These are phyloP conservation scores for Westerdykella ornata DNA, from an alignment of 2,329 filamentous ascomycete genomes.

Conservation along the genomic window DNA sequence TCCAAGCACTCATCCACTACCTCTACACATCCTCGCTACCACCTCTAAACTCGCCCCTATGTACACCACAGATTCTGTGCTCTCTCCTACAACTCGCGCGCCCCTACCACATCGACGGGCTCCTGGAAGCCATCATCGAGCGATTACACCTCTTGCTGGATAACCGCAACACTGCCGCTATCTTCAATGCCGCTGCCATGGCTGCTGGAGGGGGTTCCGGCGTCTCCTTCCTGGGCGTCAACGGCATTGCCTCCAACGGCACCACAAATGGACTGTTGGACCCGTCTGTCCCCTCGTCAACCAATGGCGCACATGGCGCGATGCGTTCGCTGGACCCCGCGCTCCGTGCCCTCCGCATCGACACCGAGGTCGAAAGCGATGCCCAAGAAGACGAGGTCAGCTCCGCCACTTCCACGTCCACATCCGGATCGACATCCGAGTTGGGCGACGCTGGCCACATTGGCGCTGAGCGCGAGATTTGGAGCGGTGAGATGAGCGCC, in stretches of 20 bases:
- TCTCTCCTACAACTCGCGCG: conserved; percentile 88
- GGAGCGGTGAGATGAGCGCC: conserved; percentile 73
- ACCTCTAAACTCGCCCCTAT: conserved; percentile 65
- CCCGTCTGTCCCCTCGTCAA: neutral
- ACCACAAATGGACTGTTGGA: conserved; percentile 17
- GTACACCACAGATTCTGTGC: conserved; percentile 91
- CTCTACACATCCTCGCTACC: conserved; percentile 90
- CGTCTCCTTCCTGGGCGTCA: conserved; percentile 54
- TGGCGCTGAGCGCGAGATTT: conserved; percentile 56
- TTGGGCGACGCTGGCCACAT: conserved; percentile 32
- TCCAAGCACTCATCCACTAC: conserved; percentile 86
- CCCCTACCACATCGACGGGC: conserved; percentile 86
- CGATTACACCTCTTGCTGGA: conserved; percentile 83
- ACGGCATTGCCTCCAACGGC: conserved; percentile 24
- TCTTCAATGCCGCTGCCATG: conserved; percentile 98
- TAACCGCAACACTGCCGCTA: conserved; percentile 86
- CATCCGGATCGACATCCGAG: conserved; percentile 29
- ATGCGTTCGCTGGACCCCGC: conserved; percentile 29
- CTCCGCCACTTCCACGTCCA: conserved; percentile 27
- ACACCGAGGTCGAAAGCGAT: conserved; percentile 41
- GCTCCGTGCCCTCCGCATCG: conserved; percentile 42
- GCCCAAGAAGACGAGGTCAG: conserved; percentile 31
- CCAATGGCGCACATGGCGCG: conserved; percentile 4
- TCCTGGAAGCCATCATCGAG: conserved; percentile 88
- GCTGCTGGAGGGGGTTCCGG: conserved; percentile 86